phyloP scores from a whole-genome alignment of 2,329 filamentous ascomycete genomes.

The Exophiala lecanii-corni region DNA sequence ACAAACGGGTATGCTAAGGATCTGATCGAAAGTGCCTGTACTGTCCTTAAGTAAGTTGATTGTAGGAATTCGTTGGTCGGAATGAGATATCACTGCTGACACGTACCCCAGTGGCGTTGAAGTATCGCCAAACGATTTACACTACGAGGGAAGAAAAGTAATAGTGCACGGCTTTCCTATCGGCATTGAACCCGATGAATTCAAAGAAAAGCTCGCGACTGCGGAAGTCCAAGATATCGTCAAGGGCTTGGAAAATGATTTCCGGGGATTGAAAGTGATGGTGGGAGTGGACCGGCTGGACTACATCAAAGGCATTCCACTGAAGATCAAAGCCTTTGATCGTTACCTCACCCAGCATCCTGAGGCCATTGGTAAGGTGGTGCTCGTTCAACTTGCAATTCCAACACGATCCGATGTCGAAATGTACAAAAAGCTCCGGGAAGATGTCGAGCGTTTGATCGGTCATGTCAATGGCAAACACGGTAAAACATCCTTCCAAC shows the following conservation, averaged over 20 bases:
- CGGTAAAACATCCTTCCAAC: conserved; percentile 46
- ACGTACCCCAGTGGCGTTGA: conserved; percentile 3
- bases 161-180: conserved; percentile 89
- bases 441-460: conserved; percentile 86
- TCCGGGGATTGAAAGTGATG: conserved; percentile 84
- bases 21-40: conserved; percentile 83
- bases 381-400: conserved; percentile 88
- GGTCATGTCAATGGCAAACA: conserved; percentile 93
- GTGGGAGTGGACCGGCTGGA: conserved; percentile 90
- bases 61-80: conserved; percentile 28
- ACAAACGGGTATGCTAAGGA: conserved; percentile 95
- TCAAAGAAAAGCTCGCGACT: conserved; percentile 73
- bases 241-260: conserved; percentile 70
- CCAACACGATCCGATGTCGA: conserved; percentile 81
- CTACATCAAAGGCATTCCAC: conserved; percentile 94
- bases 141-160: conserved; percentile 75
- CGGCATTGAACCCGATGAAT: conserved; percentile 92
- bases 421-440: conserved; percentile 88
- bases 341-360: conserved; percentile 88
- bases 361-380: conserved; percentile 88
- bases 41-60: conserved; percentile 57
- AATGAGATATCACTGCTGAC: not conserved
- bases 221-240: conserved; percentile 77
- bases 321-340: conserved; percentile 89
- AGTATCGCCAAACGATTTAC: conserved; percentile 66